Evolutionary conservation across 1,139 yeast species (phyloP), one percentile per base, ranked within the genome.

Genomic region (Magnusiomyces ingens): DNA sequence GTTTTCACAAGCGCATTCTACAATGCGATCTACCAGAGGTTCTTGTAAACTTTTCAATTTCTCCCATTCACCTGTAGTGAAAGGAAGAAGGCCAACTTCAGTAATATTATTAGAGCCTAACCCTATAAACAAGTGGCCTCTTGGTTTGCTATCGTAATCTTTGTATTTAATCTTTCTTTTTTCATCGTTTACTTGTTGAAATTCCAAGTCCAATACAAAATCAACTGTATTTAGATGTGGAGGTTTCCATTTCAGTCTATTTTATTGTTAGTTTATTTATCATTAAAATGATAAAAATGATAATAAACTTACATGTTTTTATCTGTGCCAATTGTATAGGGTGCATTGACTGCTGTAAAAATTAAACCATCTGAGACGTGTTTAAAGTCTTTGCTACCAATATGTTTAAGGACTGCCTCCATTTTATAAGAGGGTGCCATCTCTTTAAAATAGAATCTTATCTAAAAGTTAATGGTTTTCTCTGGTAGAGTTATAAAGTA

Each of bases 361-460:
- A 94, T 89, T 42, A 94, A 77, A 1, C 99, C 99, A 71, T 94
- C 99, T 1, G 95, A 84, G 55, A 87, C 86, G 68, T 94, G 97
- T 41, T 88, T 86, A 52, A 93, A 74, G 52, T 81, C 32, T 26
- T 26, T 26, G 8, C 32, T 26, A 4, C 32, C 32, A 26, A 26
- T 26, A 26, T 26, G 78, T 46, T 85, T 88, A 22, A 71, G 59
- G 67, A 89, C 76, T 60, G 80, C 81, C 45, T 82, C 75, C 10
- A 95, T 79, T 53, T 84, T 86, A 65, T 85, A 89, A 3, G 96
- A 79, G 52, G 84, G 80, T 42, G 88, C 82, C 98, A 93, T 91
- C 58, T 84, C 79, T 66, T 93, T 93, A 75, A 90, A 82, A 37
- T 42, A 42, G 26, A 52, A 43, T 18, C 48, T 40, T 8, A 26